Percentiles rank a stretch among this genome's conserved stretches.
phyloP scores from a whole-genome alignment of 768 basidiomycete genomes.

The Panus rudis region DNA sequence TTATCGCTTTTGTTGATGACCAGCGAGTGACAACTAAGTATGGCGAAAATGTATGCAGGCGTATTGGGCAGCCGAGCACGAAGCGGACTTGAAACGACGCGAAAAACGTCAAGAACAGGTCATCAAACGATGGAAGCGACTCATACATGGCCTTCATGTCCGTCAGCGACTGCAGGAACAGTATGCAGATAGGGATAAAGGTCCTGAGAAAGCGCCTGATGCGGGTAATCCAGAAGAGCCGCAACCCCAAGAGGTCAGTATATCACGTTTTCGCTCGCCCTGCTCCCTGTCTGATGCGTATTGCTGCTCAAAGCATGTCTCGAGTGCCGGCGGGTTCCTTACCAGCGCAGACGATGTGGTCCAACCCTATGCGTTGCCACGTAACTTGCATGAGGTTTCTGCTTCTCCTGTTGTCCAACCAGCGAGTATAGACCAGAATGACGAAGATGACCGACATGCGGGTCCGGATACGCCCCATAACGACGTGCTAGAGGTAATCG shows the following conservation, averaged over 20 bases:
- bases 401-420: constrained; percentile 6
- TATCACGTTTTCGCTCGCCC: background rate
- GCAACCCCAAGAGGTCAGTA: background rate
- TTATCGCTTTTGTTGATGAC: background rate
- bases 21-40: no score
- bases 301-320: constrained; percentile 8
- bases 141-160: constrained; percentile 85
- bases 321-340: constrained; percentile 51
- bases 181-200: constrained; percentile 38
- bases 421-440: background rate
- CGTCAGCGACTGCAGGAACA: constrained; percentile 76
- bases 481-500: no score
- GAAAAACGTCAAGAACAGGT: constrained; percentile 72
- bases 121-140: constrained; percentile 80
- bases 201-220: background rate
- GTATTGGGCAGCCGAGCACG: constrained; percentile 74
- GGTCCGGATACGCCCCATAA: background rate
- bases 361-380: constrained; percentile 63
- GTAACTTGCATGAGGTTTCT: constrained; percentile 32
- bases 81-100: constrained; percentile 69
- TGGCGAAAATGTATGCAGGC: constrained; percentile 43
- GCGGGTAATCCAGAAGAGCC: background rate
- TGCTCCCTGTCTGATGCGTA: background rate
- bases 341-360: constrained; percentile 68
- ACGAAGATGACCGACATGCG: background rate